Conservation (phyloP, 257 asterid species). For the Gentiana macrophylla region DNA sequence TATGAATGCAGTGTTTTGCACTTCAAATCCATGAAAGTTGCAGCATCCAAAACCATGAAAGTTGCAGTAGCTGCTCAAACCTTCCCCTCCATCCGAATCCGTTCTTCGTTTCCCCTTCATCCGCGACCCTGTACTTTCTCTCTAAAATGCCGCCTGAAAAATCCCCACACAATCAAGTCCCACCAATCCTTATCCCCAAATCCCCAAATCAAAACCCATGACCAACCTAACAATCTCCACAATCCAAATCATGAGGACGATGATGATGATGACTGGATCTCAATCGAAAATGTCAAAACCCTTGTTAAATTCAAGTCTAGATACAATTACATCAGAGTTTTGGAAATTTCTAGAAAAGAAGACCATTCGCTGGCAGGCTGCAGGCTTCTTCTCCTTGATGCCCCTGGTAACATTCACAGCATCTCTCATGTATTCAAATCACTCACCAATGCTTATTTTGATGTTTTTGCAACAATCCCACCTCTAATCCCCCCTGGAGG, state of each 20-base stretch:
- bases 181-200: conserved; percentile 14
- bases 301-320: conserved; percentile 76
- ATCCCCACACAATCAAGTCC: conserved; percentile 16
- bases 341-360: conserved; percentile 71
- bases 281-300: conserved; percentile 60
- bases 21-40: neutral
- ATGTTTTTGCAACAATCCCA: conserved; percentile 77
- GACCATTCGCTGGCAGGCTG: conserved; percentile 87
- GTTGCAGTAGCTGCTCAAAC: conserved; percentile 15
- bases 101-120: conserved; percentile 6
- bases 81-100: conserved; percentile 13
- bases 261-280: conserved; percentile 51
- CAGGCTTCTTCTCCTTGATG: conserved; percentile 71
- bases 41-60: conserved; percentile 10
- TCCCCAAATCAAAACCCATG: conserved; percentile 15
- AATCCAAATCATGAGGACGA: neutral
- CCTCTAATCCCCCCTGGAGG: conserved; percentile 85
- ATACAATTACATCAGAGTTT: conserved; percentile 70
- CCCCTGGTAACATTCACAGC: conserved; percentile 97
- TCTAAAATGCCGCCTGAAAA: conserved; percentile 10
- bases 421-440: conserved; percentile 56
- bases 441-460: conserved; percentile 62
- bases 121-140: conserved; percentile 6
- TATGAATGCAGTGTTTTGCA: neutral
- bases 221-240: neutral